These are phyloP conservation scores for Thraustochytrium striatum DNA, from an alignment of 352 stramenopile species.

Conservation along the genomic window DNA sequence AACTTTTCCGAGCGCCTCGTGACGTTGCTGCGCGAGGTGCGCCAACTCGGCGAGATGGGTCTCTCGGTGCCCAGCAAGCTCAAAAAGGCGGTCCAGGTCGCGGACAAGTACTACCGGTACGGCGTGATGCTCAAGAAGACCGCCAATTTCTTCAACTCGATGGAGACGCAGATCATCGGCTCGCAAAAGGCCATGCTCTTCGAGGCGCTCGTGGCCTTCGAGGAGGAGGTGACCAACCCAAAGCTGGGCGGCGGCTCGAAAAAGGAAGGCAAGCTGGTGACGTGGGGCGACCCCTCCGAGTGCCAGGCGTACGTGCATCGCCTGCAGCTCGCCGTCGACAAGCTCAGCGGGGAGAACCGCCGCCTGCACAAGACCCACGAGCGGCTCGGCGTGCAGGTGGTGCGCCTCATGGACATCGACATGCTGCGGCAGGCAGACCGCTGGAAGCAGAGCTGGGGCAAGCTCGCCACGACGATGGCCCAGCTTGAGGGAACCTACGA, in stretches of 20 bases:
- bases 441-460: conserved; percentile 79
- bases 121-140: conserved; percentile 90
- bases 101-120: conserved; percentile 87
- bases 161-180: conserved; percentile 86
- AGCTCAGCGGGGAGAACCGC: conserved; percentile 80
- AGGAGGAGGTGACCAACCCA: conserved; percentile 61
- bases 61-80: conserved; percentile 59
- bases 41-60: conserved; percentile 82
- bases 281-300: conserved; percentile 80
- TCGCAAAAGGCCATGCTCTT: conserved; percentile 89
- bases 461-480: conserved; percentile 70
- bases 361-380: conserved; percentile 79
- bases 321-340: conserved; percentile 70
- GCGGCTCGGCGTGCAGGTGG: conserved; percentile 69
- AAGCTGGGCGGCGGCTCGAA: conserved; percentile 49
- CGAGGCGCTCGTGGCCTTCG: conserved; percentile 82
- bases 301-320: conserved; percentile 85
- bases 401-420: conserved; percentile 78
- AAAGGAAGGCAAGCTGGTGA: conserved; percentile 64
- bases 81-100: conserved; percentile 58
- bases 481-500: conserved; percentile 65
- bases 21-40: conserved; percentile 79
- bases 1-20: conserved; percentile 89
- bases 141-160: conserved; percentile 93
- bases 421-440: conserved; percentile 70